These are phyloP conservation scores for Pseudogymnoascus sp. DNA, from an alignment of 2,329 filamentous ascomycete species.

Conservation along the genomic window DNA sequence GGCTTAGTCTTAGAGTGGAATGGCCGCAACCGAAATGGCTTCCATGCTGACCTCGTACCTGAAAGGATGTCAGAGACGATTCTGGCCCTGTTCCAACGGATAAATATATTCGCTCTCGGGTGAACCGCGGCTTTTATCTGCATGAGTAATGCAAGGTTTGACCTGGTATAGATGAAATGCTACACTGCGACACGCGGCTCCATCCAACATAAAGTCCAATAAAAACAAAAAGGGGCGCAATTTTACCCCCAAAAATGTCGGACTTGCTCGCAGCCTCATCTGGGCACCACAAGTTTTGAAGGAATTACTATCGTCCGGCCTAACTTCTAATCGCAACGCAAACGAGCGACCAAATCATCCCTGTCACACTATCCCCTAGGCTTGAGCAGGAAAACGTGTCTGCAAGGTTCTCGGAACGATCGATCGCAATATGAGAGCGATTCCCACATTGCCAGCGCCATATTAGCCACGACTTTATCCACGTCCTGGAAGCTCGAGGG, in stretches of 20 bases:
- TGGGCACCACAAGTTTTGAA: background rate
- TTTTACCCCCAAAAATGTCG: background rate
- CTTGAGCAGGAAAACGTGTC: background rate
- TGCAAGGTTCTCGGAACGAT: background rate
- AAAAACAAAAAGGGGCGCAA: background rate
- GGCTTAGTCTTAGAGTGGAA: background rate
- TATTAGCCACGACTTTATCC: background rate
- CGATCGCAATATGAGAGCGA: background rate
- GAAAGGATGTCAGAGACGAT: background rate
- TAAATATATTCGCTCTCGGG: background rate
- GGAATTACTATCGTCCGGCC: background rate
- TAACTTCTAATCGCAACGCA: background rate
- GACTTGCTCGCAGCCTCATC: background rate
- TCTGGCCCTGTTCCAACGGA: background rate
- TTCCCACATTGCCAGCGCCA: background rate
- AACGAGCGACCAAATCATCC: background rate
- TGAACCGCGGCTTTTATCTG: background rate
- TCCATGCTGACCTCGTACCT: background rate
- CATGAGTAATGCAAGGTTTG: background rate
- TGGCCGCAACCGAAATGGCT: background rate
- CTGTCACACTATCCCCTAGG: background rate
- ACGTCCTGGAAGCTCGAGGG: background rate
- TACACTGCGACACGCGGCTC: background rate
- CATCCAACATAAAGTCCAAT: background rate
- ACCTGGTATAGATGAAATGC: background rate